Evolutionary conservation across 139 green algal genomes (phyloP).

Genomic region (Chlorella sp.): DNA sequence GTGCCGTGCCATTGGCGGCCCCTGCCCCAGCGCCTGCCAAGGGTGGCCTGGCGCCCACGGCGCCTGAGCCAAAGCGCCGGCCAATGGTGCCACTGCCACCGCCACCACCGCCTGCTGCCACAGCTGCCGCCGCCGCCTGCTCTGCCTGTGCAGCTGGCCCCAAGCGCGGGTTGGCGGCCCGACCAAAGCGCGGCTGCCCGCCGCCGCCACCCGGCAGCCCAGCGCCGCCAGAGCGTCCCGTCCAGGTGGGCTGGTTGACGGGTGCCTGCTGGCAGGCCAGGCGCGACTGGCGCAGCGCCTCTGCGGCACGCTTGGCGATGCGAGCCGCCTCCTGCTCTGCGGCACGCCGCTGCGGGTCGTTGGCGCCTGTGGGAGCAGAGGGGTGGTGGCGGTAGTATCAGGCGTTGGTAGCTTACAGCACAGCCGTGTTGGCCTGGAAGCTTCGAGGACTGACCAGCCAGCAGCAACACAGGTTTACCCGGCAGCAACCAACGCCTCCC

Average conservation of each 20-base stretch:
- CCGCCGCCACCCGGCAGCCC: neutral
- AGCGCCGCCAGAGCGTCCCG: constrained; percentile 73
- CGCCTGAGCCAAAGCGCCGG: constrained; percentile 27
- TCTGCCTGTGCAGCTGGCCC: neutral
- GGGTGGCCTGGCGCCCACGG: no score
- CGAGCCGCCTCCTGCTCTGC: constrained; percentile 71
- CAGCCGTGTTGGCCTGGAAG: no score
- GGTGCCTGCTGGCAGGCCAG: constrained; percentile 26
- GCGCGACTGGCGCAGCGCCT: constrained; percentile 75
- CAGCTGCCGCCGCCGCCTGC: neutral
- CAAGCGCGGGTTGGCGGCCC: constrained; percentile 37
- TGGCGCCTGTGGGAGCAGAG: constrained; percentile 56
- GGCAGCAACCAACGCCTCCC: no score
- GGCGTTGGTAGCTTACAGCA: no score
- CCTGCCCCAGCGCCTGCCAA: constrained; percentile 1
- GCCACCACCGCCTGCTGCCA: neutral
- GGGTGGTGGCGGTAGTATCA: no score
- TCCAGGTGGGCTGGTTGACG: constrained; percentile 91
- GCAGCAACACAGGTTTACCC: no score
- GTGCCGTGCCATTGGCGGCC: constrained; percentile 29
- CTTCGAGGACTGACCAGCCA: no score
- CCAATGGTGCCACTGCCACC: neutral
- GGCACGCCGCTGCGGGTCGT: constrained; percentile 63
- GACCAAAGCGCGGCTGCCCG: constrained; percentile 46
- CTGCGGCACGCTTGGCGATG: constrained; percentile 63